Base-by-base conservation (phyloP, 768 basidiomycete genomes). In the Basidioascus undulatus region DNA sequence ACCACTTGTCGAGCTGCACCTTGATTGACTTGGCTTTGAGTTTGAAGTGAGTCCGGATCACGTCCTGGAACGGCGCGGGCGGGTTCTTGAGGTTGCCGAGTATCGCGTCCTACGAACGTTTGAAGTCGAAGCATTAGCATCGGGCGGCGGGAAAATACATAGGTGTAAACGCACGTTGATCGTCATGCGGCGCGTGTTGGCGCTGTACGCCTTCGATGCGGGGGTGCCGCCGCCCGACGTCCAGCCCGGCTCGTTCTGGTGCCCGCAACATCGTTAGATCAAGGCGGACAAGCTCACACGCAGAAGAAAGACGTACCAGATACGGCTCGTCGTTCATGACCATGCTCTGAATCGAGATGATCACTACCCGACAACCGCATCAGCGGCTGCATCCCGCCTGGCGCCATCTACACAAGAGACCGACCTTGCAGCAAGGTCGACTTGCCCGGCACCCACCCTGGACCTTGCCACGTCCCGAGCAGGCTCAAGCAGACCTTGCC, bases 291-390 rank as follows among this genome's bases (percentile, higher is more conserved):
- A 6, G 57, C 71, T 57, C 57, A 84, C 81, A 86, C 35, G 76
- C 72, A 50, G 64, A 65, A 25, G 82, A 84, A 47, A 71, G 67
- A 2, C 77, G 67, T 20, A 89, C 89, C 45, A 84, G 57, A 55
- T 86, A 89, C 8, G 87, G 81, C 51, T 84, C 86, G 16, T 89
- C 87, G 46, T 79, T 86, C 20, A 92, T 62, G 49, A 92, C 89
- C 80, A 94, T 83, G 13, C 81, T 83, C 61, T 92, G 87, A 25
- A 94, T 87, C 13, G 84, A 87, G 30, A 92, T 79, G 32, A 94
- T 65, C 28, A 87, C 73, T 70, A 38, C 18, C 48, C 40, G 44
- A 40, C 37, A 16, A 32, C 23, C 40, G 40, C 11, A 23, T 9
- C 32, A 33, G 20, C 39, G 7, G 27, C 35, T 30, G 33, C 20